Percentiles rank a stretch among this genome's conserved stretches.
phyloP scores from a whole-genome alignment of 2,329 filamentous ascomycete genomes.

The Boeremia lycopersici region DNA sequence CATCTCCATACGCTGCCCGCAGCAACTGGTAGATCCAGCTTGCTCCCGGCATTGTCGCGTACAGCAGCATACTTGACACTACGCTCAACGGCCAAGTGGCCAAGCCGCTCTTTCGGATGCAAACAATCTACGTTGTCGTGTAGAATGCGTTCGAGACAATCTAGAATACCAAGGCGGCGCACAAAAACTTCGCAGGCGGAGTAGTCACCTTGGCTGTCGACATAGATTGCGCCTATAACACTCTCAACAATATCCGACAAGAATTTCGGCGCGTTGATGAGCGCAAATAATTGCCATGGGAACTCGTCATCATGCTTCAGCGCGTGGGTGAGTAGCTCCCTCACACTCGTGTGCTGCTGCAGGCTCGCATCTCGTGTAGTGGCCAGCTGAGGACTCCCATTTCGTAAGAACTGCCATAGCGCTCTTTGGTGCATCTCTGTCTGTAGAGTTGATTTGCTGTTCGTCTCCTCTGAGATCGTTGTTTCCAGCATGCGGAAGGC shows the following conservation, averaged over 20 bases:
- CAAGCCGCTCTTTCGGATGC: slow-evolving; percentile 72
- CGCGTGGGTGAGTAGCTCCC: slow-evolving; percentile 56
- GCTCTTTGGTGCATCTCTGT: slow-evolving; percentile 44
- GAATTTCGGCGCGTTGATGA: slow-evolving; percentile 52
- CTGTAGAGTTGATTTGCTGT: slow-evolving; percentile 40
- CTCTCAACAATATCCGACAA: slow-evolving; percentile 70
- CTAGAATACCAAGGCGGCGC: slow-evolving; percentile 67
- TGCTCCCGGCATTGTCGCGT: slow-evolving; percentile 4
- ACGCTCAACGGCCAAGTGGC: slow-evolving; percentile 60
- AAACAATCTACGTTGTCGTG: slow-evolving; percentile 57
- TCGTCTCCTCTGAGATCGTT: slow-evolving; percentile 44
- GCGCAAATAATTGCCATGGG: slow-evolving; percentile 76
- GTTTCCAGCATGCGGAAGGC: slow-evolving; percentile 74
- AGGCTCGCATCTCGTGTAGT: slow-evolving; percentile 53
- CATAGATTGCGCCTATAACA: slow-evolving; percentile 79
- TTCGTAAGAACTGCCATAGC: slow-evolving; percentile 74
- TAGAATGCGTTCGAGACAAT: slow-evolving; percentile 67
- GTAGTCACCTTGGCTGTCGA: slow-evolving; percentile 63
- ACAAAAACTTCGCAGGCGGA: slow-evolving; percentile 64
- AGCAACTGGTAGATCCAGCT: not conserved
- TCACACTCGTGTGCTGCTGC: slow-evolving; percentile 56
- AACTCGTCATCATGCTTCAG: slow-evolving; percentile 63
- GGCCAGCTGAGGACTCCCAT: slow-evolving; percentile 57
- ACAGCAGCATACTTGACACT: slow-evolving; percentile 60
- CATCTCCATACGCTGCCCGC: slow-evolving; percentile 33